These are phyloP conservation scores for Porcisia hertigi DNA, from an alignment of 208 protist genomes.

Conservation along the genomic window DNA sequence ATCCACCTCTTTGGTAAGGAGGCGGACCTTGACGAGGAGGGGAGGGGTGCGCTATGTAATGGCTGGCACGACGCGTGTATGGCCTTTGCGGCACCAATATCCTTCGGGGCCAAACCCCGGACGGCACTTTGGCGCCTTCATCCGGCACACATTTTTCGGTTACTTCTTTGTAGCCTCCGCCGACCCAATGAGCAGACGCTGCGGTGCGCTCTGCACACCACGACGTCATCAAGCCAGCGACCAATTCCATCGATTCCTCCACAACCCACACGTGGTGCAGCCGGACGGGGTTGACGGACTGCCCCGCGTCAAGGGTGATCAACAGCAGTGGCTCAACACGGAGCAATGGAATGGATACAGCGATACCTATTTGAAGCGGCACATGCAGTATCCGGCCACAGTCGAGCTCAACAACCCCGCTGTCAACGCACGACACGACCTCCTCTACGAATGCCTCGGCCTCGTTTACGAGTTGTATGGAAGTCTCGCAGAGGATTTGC, in stretches of 20 bases:
- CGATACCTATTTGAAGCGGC: conserved; percentile 69
- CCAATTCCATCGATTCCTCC: conserved; percentile 84
- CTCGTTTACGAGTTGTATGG: conserved; percentile 82
- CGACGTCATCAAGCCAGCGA: conserved; percentile 65
- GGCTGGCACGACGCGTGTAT: not conserved
- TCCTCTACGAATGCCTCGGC: conserved; percentile 65
- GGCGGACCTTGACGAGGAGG: not conserved
- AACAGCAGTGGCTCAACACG: conserved; percentile 89
- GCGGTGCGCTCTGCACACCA: conserved; percentile 21
- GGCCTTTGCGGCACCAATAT: not conserved
- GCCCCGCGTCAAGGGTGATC: conserved; percentile 74
- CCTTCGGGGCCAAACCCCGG: not conserved
- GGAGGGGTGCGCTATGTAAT: not conserved
- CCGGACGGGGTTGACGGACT: conserved; percentile 77
- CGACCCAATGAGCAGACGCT: not conserved
- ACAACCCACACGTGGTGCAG: conserved; percentile 86
- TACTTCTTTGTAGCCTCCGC: not conserved
- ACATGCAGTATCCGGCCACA: conserved; percentile 87
- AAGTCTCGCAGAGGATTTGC: conserved; percentile 68
- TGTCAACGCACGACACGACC: conserved; percentile 53
- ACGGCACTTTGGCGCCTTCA: not conserved
- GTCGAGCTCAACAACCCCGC: conserved; percentile 67
- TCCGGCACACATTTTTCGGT: not conserved
- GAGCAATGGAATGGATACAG: conserved; percentile 91
- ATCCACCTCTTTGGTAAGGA: too few species aligned